Conservation (phyloP, 805 yeast genomes). For the Myxozyma sirexii region DNA sequence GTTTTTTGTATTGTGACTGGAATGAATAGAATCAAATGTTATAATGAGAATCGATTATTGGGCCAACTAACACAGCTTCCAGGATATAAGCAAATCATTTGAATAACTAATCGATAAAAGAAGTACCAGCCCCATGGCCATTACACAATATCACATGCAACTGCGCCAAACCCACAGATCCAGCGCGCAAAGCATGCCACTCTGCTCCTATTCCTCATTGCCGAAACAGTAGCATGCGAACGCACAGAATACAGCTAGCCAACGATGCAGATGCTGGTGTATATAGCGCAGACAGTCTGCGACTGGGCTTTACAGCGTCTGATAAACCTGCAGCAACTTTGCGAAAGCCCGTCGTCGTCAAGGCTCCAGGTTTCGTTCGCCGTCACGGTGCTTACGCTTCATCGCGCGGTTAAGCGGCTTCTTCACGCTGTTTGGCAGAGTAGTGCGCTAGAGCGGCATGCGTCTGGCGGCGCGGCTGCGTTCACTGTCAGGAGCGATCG, state of each 20-base stretch:
- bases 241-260: not conserved
- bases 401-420: not conserved
- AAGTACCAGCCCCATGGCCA: too few species aligned
- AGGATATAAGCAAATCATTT: too few species aligned
- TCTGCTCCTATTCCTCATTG: too few species aligned
- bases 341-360: not conserved
- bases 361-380: not conserved
- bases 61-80: too few species aligned
- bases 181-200: too few species aligned
- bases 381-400: not conserved
- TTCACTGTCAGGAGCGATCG: not conserved
- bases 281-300: constrained; percentile 1
- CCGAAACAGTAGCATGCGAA: too few species aligned
- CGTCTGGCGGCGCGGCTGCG: not conserved
- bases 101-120: too few species aligned
- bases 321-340: not conserved
- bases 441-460: not conserved
- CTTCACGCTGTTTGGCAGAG: not conserved
- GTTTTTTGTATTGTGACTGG: not conserved
- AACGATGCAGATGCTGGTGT: constrained; percentile 5
- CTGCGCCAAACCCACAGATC: too few species aligned
- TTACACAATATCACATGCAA: too few species aligned
- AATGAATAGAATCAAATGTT: not conserved
- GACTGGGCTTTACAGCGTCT: constrained; percentile 7
- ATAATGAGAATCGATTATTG: too few species aligned